These are phyloP conservation scores for Thuidium tamariscinum DNA, from an alignment of 225 moss, liverwort and hornwort species.

Conservation along the genomic window DNA sequence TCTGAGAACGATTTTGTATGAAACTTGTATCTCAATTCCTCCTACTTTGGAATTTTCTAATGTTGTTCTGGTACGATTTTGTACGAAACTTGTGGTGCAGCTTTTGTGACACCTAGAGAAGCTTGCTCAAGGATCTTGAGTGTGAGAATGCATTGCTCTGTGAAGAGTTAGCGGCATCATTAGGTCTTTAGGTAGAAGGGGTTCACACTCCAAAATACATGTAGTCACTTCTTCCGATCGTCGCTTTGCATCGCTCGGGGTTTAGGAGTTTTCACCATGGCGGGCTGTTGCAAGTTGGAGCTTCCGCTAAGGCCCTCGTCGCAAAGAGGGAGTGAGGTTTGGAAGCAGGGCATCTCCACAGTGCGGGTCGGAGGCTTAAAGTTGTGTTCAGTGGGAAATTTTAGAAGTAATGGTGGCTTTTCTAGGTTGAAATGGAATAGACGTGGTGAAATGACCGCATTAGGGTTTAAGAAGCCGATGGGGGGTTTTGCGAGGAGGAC, in stretches of 20 bases:
- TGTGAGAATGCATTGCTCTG: slow-evolving; percentile 10
- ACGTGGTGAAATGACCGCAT: not conserved
- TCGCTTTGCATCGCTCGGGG: not conserved
- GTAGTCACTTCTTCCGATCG: too few species aligned
- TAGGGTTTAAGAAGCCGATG: not conserved
- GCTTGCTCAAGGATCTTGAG: slow-evolving; percentile 28
- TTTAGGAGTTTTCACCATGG: not conserved
- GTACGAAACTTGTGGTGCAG: slow-evolving; percentile 4
- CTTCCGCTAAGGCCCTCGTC: not conserved
- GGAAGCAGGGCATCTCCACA: not conserved
- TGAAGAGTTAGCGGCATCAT: slow-evolving; percentile 13
- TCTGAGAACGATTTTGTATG: not conserved
- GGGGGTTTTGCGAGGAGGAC: not conserved
- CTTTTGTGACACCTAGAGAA: slow-evolving; percentile 34
- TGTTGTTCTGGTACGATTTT: not conserved
- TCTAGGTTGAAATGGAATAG: not conserved
- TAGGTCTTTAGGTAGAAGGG: not conserved
- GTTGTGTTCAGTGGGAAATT: not conserved
- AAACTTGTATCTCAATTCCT: not conserved
- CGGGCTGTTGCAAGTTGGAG: not conserved
- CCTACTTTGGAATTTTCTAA: not conserved
- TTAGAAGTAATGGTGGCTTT: not conserved
- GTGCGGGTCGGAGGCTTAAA: not conserved
- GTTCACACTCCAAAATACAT: too few species aligned
- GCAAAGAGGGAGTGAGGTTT: not conserved